Conservation (phyloP, 257 asterid genomes). For the Voacanga thouarsii region DNA sequence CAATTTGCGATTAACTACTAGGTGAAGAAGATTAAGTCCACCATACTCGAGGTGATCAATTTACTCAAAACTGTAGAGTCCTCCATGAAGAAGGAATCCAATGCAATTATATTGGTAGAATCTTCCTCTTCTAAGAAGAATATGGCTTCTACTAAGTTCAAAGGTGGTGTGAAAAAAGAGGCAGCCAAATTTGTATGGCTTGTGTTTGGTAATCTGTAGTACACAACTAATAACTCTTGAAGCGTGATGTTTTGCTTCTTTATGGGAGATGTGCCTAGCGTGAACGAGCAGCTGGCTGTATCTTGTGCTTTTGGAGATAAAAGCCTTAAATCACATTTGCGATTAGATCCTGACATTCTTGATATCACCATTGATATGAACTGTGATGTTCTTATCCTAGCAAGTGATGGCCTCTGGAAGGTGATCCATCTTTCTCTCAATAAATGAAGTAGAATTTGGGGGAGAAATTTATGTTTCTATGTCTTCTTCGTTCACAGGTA, state of each 20-base stretch:
- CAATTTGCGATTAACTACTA: too few species aligned
- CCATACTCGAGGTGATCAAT: too few species aligned
- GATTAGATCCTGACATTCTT: constrained; percentile 41
- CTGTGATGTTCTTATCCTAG: constrained; percentile 40
- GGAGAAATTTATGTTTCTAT: not conserved
- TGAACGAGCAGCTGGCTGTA: constrained; percentile 44
- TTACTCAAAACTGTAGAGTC: too few species aligned
- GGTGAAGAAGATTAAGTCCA: too few species aligned
- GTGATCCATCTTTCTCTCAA: constrained; percentile 16
- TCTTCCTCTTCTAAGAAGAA: too few species aligned
- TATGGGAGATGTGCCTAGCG: constrained; percentile 43
- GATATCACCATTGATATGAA: constrained; percentile 27
- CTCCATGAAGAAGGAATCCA: too few species aligned
- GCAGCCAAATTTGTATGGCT: not conserved
- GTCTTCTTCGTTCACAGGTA: constrained; percentile 24
- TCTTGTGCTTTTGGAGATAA: constrained; percentile 50
- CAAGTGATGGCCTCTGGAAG: constrained; percentile 49
- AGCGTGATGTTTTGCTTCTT: constrained; percentile 3
- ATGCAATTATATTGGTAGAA: too few species aligned
- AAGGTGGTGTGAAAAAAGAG: too few species aligned
- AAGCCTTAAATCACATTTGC: constrained; percentile 40
- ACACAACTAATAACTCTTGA: too few species aligned
- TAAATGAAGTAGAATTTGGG: not conserved
- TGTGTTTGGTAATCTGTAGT: not conserved
- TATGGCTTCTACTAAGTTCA: too few species aligned